phyloP scores from a whole-genome alignment of 169 alveolate species.

The Besnoitia besnoiti region DNA sequence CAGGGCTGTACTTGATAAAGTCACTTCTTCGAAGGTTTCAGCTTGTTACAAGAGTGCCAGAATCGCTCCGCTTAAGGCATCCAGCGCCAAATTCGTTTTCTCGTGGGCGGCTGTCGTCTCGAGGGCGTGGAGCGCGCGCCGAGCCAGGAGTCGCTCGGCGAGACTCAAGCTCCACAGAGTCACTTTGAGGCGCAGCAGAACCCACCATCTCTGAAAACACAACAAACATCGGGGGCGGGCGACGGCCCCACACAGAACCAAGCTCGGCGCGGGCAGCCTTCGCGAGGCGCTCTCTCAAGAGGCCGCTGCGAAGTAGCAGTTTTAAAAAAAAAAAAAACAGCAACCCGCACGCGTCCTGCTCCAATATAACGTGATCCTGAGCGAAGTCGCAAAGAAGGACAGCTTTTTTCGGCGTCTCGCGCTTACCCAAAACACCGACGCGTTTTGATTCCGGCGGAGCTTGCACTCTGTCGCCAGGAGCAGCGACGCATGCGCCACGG shows the following conservation, averaged over 20 bases:
- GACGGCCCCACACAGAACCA: background rate
- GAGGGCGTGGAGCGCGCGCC: background rate
- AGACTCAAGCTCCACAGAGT: background rate
- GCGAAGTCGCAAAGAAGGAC: background rate
- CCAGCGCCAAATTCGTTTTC: background rate
- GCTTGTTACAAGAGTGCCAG: background rate
- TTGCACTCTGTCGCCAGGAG: constrained; percentile 5
- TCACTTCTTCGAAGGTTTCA: too few relatives aligned
- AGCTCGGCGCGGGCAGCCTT: background rate
- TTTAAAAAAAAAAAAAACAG: background rate
- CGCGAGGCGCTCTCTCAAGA: background rate
- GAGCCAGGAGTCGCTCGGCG: constrained; percentile 6
- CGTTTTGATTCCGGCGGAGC: background rate
- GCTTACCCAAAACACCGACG: background rate
- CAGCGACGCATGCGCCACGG: constrained; percentile 49
- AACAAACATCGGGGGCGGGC: background rate
- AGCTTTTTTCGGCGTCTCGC: background rate
- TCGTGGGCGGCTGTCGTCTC: background rate
- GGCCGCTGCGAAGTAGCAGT: background rate
- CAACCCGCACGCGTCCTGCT: background rate
- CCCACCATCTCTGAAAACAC: background rate
- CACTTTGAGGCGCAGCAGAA: constrained; percentile 19
- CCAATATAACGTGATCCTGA: background rate
- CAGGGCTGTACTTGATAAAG: too few relatives aligned
- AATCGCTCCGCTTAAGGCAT: background rate